These are phyloP conservation scores for Gossypium gossypioides DNA, from an alignment of 441 rosid genomes.

Conservation along the genomic window DNA sequence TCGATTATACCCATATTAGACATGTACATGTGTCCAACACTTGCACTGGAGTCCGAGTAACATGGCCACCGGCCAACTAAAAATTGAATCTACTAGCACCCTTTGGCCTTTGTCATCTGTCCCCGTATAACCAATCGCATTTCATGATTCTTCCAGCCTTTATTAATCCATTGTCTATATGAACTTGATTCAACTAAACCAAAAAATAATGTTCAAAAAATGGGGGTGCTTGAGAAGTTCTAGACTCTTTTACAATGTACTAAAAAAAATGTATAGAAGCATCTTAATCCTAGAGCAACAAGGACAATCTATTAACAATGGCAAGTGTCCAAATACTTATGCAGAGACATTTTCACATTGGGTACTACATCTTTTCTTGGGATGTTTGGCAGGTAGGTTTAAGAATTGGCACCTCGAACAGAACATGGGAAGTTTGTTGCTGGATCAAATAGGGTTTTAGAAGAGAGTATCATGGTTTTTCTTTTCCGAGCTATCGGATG, in stretches of 20 bases:
- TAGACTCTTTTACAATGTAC: not conserved
- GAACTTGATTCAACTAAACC: too few species aligned
- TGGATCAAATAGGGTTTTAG: not conserved
- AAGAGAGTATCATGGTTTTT: not conserved
- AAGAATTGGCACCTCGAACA: not conserved
- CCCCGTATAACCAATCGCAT: not conserved
- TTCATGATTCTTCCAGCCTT: not conserved
- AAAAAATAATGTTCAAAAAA: not conserved
- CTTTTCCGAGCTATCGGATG: not conserved
- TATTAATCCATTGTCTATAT: not conserved
- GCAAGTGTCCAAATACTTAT: not conserved
- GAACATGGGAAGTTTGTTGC: not conserved
- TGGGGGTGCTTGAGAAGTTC: not conserved
- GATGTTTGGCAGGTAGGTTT: constrained; percentile 9
- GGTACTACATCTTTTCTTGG: not conserved
- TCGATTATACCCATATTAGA: too few species aligned
- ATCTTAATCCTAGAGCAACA: not conserved
- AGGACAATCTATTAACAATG: not conserved
- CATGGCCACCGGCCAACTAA: too few species aligned
- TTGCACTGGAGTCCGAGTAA: too few species aligned
- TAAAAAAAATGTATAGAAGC: too few species aligned
- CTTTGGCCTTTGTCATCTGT: too few species aligned
- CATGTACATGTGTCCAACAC: not conserved
- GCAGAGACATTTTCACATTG: not conserved
- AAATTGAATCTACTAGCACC: too few species aligned